phyloP scores from a whole-genome alignment of 2,329 filamentous ascomycete genomes.

The Gaeumannomyces sp. region DNA sequence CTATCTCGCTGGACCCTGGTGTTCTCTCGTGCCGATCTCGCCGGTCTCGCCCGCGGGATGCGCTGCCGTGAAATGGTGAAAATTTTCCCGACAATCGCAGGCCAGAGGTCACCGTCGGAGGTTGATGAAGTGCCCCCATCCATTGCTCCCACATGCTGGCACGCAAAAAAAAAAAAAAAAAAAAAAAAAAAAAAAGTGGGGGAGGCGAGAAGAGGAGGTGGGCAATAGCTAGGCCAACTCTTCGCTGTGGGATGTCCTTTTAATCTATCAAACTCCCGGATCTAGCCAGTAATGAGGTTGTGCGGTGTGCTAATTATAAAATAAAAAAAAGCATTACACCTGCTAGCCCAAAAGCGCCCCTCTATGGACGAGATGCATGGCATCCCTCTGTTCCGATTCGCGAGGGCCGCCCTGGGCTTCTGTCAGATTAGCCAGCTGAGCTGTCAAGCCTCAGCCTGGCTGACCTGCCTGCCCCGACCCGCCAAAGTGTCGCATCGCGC shows the following conservation, averaged over 20 bases:
- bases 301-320: slow-evolving; percentile 9
- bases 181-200: not conserved
- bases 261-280: slow-evolving; percentile 8
- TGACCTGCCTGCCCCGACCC: no score
- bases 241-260: slow-evolving; percentile 6
- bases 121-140: not conserved
- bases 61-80: no score
- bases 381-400: slow-evolving; percentile 1
- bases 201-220: not conserved
- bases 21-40: no score
- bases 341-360: slow-evolving; percentile 11
- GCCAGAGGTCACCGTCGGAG: not conserved
- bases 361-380: slow-evolving; percentile 11
- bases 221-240: slow-evolving; percentile 3
- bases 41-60: no score
- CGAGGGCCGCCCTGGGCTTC: not conserved
- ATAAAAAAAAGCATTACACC: slow-evolving; percentile 4
- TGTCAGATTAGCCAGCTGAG: no score
- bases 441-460: no score
- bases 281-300: slow-evolving; percentile 4
- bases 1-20: no score
- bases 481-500: no score
- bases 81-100: no score
- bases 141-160: no score
- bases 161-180: not conserved